A percentile compares a stretch with the other conserved stretches of the same genome.
These are phyloP conservation scores for Botrytis squamosa DNA, from an alignment of 2,329 filamentous ascomycete genomes.

Conservation along the genomic window DNA sequence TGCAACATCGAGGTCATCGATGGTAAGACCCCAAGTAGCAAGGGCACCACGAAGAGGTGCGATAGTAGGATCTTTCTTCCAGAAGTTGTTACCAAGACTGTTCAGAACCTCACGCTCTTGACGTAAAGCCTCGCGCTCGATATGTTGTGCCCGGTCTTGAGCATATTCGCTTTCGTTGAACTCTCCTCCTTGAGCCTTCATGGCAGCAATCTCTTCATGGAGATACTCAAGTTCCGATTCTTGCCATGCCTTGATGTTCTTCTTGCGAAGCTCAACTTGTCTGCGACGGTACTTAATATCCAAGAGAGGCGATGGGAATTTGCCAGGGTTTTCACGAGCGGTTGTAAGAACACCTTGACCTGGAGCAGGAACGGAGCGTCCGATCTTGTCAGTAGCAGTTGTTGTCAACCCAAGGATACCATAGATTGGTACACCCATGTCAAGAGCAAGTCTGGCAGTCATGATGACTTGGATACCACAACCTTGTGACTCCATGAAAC, in stretches of 20 bases:
- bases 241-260: slow-evolving; percentile 94
- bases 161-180: slow-evolving; percentile 85
- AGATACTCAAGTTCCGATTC: slow-evolving; percentile 92
- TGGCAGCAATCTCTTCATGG: slow-evolving; percentile 86
- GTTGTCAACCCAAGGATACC: slow-evolving; percentile 90
- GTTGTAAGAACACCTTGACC: slow-evolving; percentile 96
- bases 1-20: slow-evolving; percentile 91
- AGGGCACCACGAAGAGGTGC: slow-evolving; percentile 93
- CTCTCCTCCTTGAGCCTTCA: slow-evolving; percentile 73
- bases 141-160: slow-evolving; percentile 79
- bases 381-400: slow-evolving; percentile 98
- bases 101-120: slow-evolving; percentile 92
- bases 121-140: slow-evolving; percentile 80
- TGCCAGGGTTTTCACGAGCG: slow-evolving; percentile 84
- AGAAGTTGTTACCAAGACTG: slow-evolving; percentile 97
- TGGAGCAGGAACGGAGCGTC: slow-evolving; percentile 92
- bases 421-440: slow-evolving; percentile 98
- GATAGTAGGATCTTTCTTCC: slow-evolving; percentile 92
- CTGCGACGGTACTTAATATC: slow-evolving; percentile 97
- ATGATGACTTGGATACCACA: slow-evolving; percentile 98
- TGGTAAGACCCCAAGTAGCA: slow-evolving; percentile 95
- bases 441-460: slow-evolving; percentile 90
- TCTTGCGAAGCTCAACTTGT: slow-evolving; percentile 90
- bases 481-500: slow-evolving; percentile 99
- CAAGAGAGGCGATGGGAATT: slow-evolving; percentile 91